A percentile compares a stretch with the other conserved stretches of the same genome.
phyloP scores from a whole-genome alignment of 257 asterid species.

The Nicotiana undulata region DNA sequence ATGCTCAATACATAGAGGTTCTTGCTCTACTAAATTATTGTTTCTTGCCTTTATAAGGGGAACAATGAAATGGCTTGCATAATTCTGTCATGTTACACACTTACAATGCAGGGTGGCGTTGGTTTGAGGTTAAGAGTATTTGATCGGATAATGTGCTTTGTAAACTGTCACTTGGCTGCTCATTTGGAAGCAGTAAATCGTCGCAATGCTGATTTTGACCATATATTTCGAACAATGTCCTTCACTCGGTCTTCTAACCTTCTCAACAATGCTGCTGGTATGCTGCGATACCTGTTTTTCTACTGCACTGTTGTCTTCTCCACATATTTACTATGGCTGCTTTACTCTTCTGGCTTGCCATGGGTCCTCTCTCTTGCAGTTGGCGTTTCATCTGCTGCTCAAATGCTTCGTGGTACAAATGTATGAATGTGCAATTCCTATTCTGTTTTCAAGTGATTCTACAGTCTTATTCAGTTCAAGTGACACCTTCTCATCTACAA shows the following conservation, averaged over 20 bases:
- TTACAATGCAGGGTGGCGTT: slow-evolving; percentile 76
- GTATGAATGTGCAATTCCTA: slow-evolving; percentile 27
- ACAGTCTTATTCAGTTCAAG: background rate
- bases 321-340: slow-evolving; percentile 59
- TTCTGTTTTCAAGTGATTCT: background rate
- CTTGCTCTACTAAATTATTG: background rate
- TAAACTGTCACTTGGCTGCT: slow-evolving; percentile 90
- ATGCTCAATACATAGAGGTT: background rate
- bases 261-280: slow-evolving; percentile 71
- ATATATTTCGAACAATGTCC: slow-evolving; percentile 72
- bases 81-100: background rate
- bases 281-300: slow-evolving; percentile 53
- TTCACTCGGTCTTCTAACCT: slow-evolving; percentile 61
- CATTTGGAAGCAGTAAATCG: slow-evolving; percentile 93
- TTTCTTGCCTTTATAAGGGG: background rate
- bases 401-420: slow-evolving; percentile 59
- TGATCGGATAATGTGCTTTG: slow-evolving; percentile 81
- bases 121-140: slow-evolving; percentile 87
- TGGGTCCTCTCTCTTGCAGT: slow-evolving; percentile 76
- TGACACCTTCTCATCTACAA: background rate
- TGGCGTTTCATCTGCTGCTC: slow-evolving; percentile 84
- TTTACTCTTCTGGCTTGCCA: slow-evolving; percentile 69
- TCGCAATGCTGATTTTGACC: slow-evolving; percentile 85
- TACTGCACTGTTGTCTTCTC: slow-evolving; percentile 67
- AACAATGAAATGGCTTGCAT: background rate